Percentiles rank a stretch among this genome's conserved stretches.
Evolutionary conservation across 2,329 filamentous ascomycete species (phyloP).

Genomic region (Fusarium sp.): DNA sequence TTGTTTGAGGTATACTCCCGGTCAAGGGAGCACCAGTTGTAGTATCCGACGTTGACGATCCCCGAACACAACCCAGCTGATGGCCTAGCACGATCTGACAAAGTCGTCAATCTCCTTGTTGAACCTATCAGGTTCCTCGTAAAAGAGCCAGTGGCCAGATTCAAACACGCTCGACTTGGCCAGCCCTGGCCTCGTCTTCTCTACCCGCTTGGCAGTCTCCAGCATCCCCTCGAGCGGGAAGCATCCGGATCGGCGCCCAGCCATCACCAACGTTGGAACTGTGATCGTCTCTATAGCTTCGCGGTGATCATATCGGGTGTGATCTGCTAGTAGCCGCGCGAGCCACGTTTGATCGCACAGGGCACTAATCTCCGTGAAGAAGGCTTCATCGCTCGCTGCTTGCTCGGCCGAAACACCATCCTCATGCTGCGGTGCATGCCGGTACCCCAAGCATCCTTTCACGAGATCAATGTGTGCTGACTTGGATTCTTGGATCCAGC

Average conservation of each 20-base stretch:
- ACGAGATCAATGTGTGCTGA: constrained; percentile 40
- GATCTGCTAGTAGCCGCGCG: constrained; percentile 43
- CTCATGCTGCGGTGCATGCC: constrained; percentile 36
- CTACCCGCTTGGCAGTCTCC: constrained; percentile 40
- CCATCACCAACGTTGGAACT: constrained; percentile 44
- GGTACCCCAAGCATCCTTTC: constrained; percentile 41
- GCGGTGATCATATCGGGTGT: constrained; percentile 44
- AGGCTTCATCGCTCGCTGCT: constrained; percentile 36
- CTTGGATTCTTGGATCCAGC: constrained; percentile 40
- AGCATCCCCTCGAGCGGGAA: constrained; percentile 45
- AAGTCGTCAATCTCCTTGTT: constrained; percentile 42
- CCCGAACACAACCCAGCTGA: neutral
- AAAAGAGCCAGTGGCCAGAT: constrained; percentile 45
- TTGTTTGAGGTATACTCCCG: neutral
- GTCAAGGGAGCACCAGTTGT: neutral
- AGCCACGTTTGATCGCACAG: constrained; percentile 43
- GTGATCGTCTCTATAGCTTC: constrained; percentile 42
- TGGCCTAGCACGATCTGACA: constrained; percentile 23
- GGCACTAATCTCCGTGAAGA: constrained; percentile 44
- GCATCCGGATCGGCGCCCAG: constrained; percentile 41
- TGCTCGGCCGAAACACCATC: constrained; percentile 39
- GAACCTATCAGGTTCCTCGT: constrained; percentile 43
- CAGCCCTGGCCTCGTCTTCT: constrained; percentile 33
- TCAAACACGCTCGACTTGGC: constrained; percentile 40
- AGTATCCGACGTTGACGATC: neutral